Conservation (phyloP, 345 rosid genomes). For the Kernera saxatilis region DNA sequence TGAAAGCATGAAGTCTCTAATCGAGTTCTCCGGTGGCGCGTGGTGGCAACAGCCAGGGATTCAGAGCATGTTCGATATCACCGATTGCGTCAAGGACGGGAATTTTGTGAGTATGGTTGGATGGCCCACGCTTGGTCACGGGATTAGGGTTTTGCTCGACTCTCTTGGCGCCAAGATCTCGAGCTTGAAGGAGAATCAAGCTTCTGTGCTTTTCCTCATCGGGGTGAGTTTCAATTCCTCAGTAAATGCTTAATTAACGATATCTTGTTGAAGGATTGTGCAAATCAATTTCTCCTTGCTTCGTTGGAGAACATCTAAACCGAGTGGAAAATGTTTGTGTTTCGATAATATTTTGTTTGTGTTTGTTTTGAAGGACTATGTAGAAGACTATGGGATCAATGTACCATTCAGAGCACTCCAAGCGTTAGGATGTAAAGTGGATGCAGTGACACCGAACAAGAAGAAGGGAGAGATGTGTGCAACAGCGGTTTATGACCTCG, state of each 20-base stretch:
- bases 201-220: conserved; percentile 38
- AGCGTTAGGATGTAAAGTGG: conserved; percentile 46
- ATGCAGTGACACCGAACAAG: conserved; percentile 42
- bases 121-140: conserved; percentile 44
- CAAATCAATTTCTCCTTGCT: no score
- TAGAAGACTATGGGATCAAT: conserved; percentile 45
- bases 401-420: conserved; percentile 48
- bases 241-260: background rate
- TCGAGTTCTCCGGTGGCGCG: conserved; percentile 42
- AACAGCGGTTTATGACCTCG: conserved; percentile 36
- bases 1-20: conserved; percentile 39
- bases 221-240: conserved; percentile 30
- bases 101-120: conserved; percentile 42
- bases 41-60: conserved; percentile 49
- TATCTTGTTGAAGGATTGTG: background rate
- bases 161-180: conserved; percentile 38
- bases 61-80: conserved; percentile 36
- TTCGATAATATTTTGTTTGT: background rate
- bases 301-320: no score
- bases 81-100: conserved; percentile 43
- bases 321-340: no score
- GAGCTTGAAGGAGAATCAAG: background rate
- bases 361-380: conserved; percentile 38
- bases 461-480: conserved; percentile 43
- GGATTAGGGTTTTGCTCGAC: conserved; percentile 30